Conservation (phyloP, 345 rosid genomes). For the Arabidopsis suecica region DNA sequence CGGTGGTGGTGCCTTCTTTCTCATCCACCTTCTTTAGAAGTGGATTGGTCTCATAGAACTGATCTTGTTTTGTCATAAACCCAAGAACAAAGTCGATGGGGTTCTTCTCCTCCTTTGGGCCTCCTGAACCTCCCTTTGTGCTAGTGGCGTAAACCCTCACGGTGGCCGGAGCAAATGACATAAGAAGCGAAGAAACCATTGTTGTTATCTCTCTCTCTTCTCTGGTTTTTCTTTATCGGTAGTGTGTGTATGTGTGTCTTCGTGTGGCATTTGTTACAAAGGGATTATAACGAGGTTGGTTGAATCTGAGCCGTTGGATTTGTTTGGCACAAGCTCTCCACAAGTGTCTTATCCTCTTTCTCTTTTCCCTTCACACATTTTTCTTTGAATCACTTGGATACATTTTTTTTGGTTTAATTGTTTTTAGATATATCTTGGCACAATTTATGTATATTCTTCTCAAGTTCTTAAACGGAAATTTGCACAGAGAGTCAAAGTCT, state of each 20-base stretch:
- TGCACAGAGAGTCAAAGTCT: background rate
- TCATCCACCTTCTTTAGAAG: conserved; percentile 69
- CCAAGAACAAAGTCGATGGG: conserved; percentile 70
- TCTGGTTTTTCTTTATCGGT: background rate
- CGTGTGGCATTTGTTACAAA: conserved; percentile 35
- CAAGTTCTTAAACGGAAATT: background rate
- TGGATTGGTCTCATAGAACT: conserved; percentile 86
- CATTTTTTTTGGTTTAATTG: background rate
- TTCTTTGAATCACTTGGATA: background rate
- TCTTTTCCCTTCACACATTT: conserved; percentile 30
- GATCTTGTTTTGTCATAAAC: conserved; percentile 66
- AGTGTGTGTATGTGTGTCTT: conserved; percentile 8
- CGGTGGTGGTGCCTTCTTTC: conserved; percentile 43
- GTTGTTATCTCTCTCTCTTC: background rate
- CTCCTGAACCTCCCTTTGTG: conserved; percentile 53
- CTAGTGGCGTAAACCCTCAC: conserved; percentile 70
- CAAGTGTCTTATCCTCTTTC: conserved; percentile 70
- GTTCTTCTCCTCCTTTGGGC: conserved; percentile 71
- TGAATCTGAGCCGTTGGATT: conserved; percentile 53
- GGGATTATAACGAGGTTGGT: conserved; percentile 30
- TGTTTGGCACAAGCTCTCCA: conserved; percentile 67
- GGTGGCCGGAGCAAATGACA: conserved; percentile 56
- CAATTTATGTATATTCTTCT: background rate
- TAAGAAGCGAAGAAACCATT: conserved; percentile 71
- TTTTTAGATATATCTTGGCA: background rate